Conservation (phyloP, 1,139 yeast genomes). For the Lodderomyces theae region DNA sequence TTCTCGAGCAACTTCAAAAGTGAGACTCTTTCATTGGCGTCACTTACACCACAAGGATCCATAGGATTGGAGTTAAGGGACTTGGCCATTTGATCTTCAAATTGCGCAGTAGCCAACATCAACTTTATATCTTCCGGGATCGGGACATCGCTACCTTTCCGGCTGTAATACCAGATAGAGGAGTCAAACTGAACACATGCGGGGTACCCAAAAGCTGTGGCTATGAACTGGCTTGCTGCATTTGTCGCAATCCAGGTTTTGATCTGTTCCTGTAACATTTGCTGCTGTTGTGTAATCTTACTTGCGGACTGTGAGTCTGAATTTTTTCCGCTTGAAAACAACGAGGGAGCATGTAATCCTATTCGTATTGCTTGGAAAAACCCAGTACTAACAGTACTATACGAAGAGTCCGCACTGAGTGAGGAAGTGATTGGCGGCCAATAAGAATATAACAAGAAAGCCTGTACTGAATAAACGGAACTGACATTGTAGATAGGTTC, state of each 20-base stretch:
- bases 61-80: conserved; percentile 71
- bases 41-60: conserved; percentile 65
- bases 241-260: conserved; percentile 95
- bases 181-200: conserved; percentile 85
- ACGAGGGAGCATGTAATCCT: conserved; percentile 66
- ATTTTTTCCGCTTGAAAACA: conserved; percentile 14
- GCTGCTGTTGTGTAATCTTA: conserved; percentile 22
- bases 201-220: conserved; percentile 92
- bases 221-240: conserved; percentile 82
- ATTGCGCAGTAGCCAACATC: conserved; percentile 78
- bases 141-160: conserved; percentile 36
- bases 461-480: conserved; percentile 94
- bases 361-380: conserved; percentile 87
- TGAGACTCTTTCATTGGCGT: conserved; percentile 69
- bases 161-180: conserved; percentile 55
- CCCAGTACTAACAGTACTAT: conserved; percentile 93
- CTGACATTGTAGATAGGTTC: conserved; percentile 84
- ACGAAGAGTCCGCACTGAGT: conserved; percentile 89
- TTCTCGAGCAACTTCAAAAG: conserved; percentile 65
- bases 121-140: conserved; percentile 64
- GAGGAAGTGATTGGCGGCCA: conserved; percentile 98
- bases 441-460: conserved; percentile 78
- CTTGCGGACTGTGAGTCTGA: neutral
- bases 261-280: conserved; percentile 69
- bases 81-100: conserved; percentile 81